Evolutionary conservation across 176 grass and related monocot genomes (phyloP), one percentile per base, ranked within the genome.

Genomic region (Musa schizocarpa): DNA sequence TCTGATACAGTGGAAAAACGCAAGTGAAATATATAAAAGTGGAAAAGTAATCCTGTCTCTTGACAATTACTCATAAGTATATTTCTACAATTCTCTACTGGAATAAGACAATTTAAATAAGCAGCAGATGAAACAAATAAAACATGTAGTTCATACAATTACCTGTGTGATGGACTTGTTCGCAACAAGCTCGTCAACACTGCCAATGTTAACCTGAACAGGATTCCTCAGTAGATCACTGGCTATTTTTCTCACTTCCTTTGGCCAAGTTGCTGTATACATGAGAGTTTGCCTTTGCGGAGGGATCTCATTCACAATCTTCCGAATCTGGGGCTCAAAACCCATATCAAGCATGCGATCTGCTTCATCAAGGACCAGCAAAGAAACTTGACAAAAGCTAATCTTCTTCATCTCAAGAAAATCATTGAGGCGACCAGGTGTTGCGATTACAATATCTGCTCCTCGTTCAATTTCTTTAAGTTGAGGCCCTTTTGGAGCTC

Each of bases 141-240:
- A 83, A 74, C 8, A 3, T 20, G 72, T 73, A 57, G 17, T 56
- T n/a, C 6, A 64, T 57, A 62, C 29, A 11, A 21, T 66, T 90
- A 93, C 94, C 86, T 98, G 95, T 63, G 90, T 99, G 34, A 99
- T 99, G 20, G 95, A 91, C 81, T 99, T 99, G 84, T 99, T 99
- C 63, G 95, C 95, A 74, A 75, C 95, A 79, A 94, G 86, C 75
- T 99, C 95, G 76, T 99, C 83, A 2, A 99, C 87, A 59, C 52
- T 99, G 50, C 95, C 95, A 67, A 99, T 99, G 74, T 94, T 99
- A 34, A 99, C 91, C 86, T 94, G 86, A 21, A 99, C 86, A 71
- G 90, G 95, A 82, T 89, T 84, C 81, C 81, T 99, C 6, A 99
- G 85, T 68, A 99, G 86, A 94, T 99, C 95, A 43, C 76, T 86